Evolutionary conservation across 2,329 filamentous ascomycete species (phyloP).

Genomic region (Fusarium subglutinans): DNA sequence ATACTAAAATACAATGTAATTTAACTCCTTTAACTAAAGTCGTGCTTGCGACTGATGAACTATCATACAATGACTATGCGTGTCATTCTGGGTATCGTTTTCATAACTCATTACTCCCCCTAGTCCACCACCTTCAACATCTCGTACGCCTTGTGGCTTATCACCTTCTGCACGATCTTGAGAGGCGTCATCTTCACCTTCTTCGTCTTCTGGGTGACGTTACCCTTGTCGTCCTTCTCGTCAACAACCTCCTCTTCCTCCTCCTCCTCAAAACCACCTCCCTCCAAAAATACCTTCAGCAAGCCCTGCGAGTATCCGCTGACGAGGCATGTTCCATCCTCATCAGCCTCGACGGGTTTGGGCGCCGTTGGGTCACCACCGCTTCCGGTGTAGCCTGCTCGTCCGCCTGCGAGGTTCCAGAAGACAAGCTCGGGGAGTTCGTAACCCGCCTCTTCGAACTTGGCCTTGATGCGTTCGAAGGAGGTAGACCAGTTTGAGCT

Average conservation of each 20-base stretch:
- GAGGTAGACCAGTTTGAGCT: conserved; percentile 53
- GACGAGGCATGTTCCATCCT: conserved; percentile 59
- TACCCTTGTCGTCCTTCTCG: conserved; percentile 40
- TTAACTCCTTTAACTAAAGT: background rate
- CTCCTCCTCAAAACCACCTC: conserved; percentile 56
- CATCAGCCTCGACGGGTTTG: conserved; percentile 59
- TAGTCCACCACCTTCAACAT: conserved; percentile 66
- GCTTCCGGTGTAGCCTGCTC: conserved; percentile 38
- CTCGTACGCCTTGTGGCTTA: conserved; percentile 62
- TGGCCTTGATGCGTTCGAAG: conserved; percentile 58
- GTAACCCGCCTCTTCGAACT: conserved; percentile 61
- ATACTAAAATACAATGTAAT: too few species aligned
- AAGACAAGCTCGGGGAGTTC: conserved; percentile 68
- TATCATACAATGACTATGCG: background rate
- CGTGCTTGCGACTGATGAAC: background rate
- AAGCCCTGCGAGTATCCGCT: conserved; percentile 66
- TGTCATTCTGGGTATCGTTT: conserved; percentile 33
- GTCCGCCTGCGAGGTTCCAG: conserved; percentile 64
- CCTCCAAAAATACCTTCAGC: conserved; percentile 66
- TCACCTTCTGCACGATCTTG: conserved; percentile 57
- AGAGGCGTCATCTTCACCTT: conserved; percentile 56
- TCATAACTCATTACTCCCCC: conserved; percentile 5
- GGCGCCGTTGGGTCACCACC: conserved; percentile 48
- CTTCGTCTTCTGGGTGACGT: conserved; percentile 37
- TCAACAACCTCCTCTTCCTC: conserved; percentile 50